Evolutionary conservation across 441 rosid species (phyloP), one percentile per base, ranked within the genome.

Genomic region (Gossypium aridum): DNA sequence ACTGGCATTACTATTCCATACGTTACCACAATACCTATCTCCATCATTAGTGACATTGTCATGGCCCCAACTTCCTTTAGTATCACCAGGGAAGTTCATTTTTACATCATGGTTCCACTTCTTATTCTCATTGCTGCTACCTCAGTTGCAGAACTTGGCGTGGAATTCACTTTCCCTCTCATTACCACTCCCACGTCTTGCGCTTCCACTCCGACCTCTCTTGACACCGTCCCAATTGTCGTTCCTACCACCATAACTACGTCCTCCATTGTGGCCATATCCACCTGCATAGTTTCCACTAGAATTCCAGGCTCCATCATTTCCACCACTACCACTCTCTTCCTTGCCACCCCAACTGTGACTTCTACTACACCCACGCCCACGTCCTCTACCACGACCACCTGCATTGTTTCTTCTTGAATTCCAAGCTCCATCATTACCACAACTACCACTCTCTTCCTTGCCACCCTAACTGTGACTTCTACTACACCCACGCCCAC

Each of bases 161-260:
- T 23, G 23, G 37, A 2, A 63, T 7, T 31, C 67, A 63, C 47
- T 63, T 31, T 63, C 23, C 22, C 47, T 63, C 37, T 31, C 37
- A 5, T 31, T 31, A 4, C 70, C 70, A 39, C 26, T 28, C 10
- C 28, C 16, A 10, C 70, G 3, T 16, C 70, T 1, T 39, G 16
- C 51, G 16, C 73, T 4, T 12, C 47, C 61, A 7, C 63, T 16
- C 22, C 51, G 7, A 9, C 49, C 45, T 26, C 61, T 43, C 10
- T 80, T 73, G 5, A 75, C 77, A 0, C 80, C 70, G 14, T 85
- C 84, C 76, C 84, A 71, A 8, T 74, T 76, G 7, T 79, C 79
- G 22, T 80, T 78, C 8, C 75, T 31, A 6, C 74, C 43, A 14
- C 72, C 60, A 53, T 53, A 53, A 53, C 57, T 17, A 53, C 22